Evolutionary conservation across 208 protist species (phyloP), one percentile per base, ranked within the genome.

Genomic region (Wallacemonas rigidus): DNA sequence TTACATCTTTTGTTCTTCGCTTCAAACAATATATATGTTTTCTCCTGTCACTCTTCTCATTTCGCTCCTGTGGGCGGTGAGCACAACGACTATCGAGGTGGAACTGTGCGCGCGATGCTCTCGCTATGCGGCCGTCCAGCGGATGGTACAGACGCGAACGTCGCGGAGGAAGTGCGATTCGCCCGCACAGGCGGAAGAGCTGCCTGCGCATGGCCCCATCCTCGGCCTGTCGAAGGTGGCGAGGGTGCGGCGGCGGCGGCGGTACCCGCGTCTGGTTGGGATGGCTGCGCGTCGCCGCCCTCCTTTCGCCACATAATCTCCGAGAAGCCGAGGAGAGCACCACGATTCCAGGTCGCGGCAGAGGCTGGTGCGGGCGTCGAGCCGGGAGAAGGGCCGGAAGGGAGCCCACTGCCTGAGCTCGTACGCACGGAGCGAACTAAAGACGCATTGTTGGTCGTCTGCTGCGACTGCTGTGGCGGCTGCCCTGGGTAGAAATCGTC

Each of bases 241-340:
- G 12, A 55, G 8, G 43, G 15, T 9, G 5, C n/a, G 17, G 9
- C 56, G 12, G 44, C 43, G 53, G 7, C 44, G 36, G 54, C 54
- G 26, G 26, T 47, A 12, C 45, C 45, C 41, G 7, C 62, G 44
- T 6, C 26, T 12, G 45, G 8, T 14, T 12, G 8, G 45, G 8
- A 50, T 12, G 8, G 45, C 45, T 12, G 45, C 45, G 6, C 45
- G 40, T 38, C 11, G 48, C 38, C 64, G 41, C 53, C 35, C 2
- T 48, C 38, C 36, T 61, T 36, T 15, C 58, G 74, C 79, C 79
- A 84, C 65, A 84, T 53, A 53, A 41, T 79, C 54, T 84, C 79
- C 36, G 54, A 69, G 11, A 75, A 74, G 2, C 50, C 71, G 17
- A 80, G 69, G 35, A 80, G 67, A 35, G 71, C 79, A 5, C 38